These are phyloP conservation scores for Fusarium vanettenii DNA, from an alignment of 2,329 filamentous ascomycete species.

Conservation along the genomic window DNA sequence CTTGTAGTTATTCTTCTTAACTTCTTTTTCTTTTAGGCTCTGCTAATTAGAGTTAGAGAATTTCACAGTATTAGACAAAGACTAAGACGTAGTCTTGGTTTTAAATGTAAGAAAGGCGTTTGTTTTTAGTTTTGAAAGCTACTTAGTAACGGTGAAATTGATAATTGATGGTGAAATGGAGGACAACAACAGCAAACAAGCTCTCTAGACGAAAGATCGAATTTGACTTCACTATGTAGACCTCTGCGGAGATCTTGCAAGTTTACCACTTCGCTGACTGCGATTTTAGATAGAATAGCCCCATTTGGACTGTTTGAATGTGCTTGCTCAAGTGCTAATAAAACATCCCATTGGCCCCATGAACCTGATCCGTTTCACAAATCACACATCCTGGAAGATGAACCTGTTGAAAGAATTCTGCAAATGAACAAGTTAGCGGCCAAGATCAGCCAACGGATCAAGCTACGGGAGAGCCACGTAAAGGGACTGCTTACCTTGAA, in stretches of 20 bases:
- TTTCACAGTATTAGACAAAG: not conserved
- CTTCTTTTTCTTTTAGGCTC: not conserved
- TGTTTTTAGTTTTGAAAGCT: not conserved
- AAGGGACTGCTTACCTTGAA: not conserved
- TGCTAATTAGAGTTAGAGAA: not conserved
- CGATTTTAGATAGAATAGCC: not conserved
- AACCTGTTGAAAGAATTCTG: not conserved
- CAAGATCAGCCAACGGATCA: not conserved
- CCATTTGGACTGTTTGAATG: not conserved
- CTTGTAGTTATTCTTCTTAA: not conserved
- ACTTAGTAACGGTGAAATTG: not conserved
- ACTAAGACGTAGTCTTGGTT: not conserved
- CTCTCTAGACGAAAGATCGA: not conserved
- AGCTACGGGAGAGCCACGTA: not conserved
- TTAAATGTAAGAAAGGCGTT: not conserved
- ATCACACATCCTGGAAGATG: not conserved
- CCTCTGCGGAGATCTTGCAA: not conserved
- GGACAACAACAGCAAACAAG: not conserved
- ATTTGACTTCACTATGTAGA: not conserved
- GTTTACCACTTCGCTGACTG: not conserved
- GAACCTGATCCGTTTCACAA: not conserved
- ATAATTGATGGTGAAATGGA: not conserved
- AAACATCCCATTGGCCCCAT: not conserved
- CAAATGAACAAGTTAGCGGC: not conserved
- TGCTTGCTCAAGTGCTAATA: not conserved